A percentile compares a stretch with the other conserved stretches of the same genome.
Conservation (phyloP, 164 flowering plant genomes). For the Vitis riparia region DNA sequence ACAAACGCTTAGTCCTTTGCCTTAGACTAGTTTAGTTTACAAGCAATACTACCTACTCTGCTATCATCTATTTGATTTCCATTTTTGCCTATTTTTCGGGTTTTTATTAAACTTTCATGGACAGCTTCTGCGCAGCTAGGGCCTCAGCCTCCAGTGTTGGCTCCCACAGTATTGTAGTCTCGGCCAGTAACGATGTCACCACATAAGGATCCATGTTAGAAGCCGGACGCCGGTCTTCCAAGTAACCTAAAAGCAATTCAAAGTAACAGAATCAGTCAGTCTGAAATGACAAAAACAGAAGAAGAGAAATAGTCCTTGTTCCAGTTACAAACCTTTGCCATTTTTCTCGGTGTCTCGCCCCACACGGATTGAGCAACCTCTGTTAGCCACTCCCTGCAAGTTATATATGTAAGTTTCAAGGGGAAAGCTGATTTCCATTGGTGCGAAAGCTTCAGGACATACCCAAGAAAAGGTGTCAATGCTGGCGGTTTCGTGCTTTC, state of each 20-base stretch:
- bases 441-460: not conserved
- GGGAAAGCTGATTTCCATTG: too few relatives aligned
- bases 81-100: too few relatives aligned
- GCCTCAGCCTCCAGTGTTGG: conserved; percentile 16
- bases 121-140: too few relatives aligned
- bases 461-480: conserved; percentile 34
- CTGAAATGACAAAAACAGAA: too few relatives aligned
- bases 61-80: too few relatives aligned
- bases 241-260: conserved; percentile 28
- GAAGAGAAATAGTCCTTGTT: too few relatives aligned
- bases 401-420: too few relatives aligned
- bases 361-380: not conserved
- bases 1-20: too few relatives aligned
- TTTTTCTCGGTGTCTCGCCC: not conserved
- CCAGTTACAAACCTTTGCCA: not conserved
- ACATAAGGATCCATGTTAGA: conserved; percentile 80
- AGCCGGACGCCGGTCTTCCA: conserved; percentile 77
- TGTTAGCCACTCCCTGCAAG: not conserved
- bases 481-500: conserved; percentile 31
- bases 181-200: conserved; percentile 57
- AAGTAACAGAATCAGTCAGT: too few relatives aligned
- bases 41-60: too few relatives aligned
- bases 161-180: conserved; percentile 60
- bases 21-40: too few relatives aligned
- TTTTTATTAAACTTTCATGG: too few relatives aligned